Base-by-base conservation (phyloP, 768 basidiomycete genomes). In the Suillus paluster region DNA sequence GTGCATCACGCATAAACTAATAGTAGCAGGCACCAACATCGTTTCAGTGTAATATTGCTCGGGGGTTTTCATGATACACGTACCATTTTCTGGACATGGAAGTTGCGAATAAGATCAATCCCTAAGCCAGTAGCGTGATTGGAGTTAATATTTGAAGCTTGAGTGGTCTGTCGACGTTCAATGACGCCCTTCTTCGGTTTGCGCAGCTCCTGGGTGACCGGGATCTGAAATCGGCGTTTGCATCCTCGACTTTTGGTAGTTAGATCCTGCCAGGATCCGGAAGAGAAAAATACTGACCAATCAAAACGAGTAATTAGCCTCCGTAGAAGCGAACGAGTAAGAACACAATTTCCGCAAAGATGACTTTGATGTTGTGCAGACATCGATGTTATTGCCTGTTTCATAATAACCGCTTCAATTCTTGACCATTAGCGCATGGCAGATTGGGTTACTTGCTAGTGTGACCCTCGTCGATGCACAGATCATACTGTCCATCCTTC, bases 171-270 rank as follows among this genome's bases (percentile, higher is more conserved):
- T 17, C 39, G 15, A 9, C 41, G 41, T 42, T 42, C 19, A n/a
- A 19, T 19, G 34, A 11, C 19, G n/a, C 30, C 33, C 30, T 21
- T 7, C 21, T 9, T 17, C 19, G n/a, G 19, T n/a, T 5, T 21
- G 12, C 8, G 15, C n/a, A 12, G 34, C 17, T 36, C 21, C 12
- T 21, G 19, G 21, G 5, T 4, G 46, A 27, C 27, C 19, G 23
- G 39, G 7, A 70, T 67, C 46, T 64, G 68, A 54, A 74, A 74
- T 48, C 70, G 70, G 12, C 66, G 60, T 63, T 66, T 72, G 46
- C 68, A 70, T 4, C 72, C 66, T 14, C 68, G 68, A 49, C 48
- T 46, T 45, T 70, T 68, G 2, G 64, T 53, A 27, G 71, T 15
- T 27, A 23, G 9, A 38, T 23, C 64, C 44, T 17, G 64, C 61